Base-by-base conservation (phyloP, 1,284 basidiomycete genomes). In the Rhodotorula mucilaginosa region DNA sequence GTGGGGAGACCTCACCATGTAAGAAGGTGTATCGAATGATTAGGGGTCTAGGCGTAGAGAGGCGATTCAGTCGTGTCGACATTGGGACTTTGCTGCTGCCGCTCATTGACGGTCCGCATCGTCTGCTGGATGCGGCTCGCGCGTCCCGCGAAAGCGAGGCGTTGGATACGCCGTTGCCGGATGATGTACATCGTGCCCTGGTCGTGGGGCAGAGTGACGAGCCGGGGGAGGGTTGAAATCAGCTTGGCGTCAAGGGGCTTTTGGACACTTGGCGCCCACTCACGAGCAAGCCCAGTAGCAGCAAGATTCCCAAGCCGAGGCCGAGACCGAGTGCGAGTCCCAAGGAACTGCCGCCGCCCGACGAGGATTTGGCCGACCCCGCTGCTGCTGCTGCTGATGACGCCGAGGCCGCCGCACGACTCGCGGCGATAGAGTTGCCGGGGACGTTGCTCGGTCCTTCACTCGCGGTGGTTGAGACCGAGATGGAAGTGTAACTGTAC, bases 241-340 rank as follows among this genome's bases (percentile, higher is more conserved):
- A 44, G 39, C 39, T 44, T 2, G 39, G 39, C 39, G 39, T 44
- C 39, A 44, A 44, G 39, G 39, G 39, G 39, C 39, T 13, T 8
- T 10, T 8, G 39, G 10, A 44, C 39, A 44, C 39, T 44, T 10
- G 23, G 1, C n/a, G 23, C 1, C n/a, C n/a, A 61, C 46, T 46
- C 46, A 58, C 34, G 29, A 49, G 26, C 29, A 61, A 23, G 18
- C 26, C 60, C 26, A 61, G 19, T 29, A 31, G 60, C 8, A 39
- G 39, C 52, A 44, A 46, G 31, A 71, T 26, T 1, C 70, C 70
- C 2, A 71, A 26, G 5, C 70, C 70, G 21, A 68, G 51, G 0
- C 70, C 67, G 16, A 71, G 29, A 0, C 70, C 70, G 0, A 68
- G 58, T 16, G 70, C 70, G 26, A 71, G 56, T 1, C 61, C 58